These are phyloP conservation scores for Glarea lozoyensis DNA, from an alignment of 495 filamentous ascomycete species.

Conservation along the genomic window DNA sequence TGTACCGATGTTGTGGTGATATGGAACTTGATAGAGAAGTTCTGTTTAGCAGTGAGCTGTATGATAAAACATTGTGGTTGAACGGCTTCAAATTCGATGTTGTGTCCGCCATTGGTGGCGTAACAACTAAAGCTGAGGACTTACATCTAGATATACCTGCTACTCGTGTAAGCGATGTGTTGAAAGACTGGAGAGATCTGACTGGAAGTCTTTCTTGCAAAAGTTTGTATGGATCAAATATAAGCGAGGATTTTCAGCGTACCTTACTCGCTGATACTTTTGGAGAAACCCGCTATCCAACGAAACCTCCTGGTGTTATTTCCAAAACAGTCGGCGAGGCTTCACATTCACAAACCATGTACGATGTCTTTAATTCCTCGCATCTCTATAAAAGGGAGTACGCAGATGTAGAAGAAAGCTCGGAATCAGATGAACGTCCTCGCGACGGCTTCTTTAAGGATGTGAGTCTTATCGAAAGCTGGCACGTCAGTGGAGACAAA, in stretches of 20 bases:
- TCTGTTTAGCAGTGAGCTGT: neutral
- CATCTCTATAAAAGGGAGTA: too few relatives aligned
- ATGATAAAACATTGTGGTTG: neutral
- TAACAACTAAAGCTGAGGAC: neutral
- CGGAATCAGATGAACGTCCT: too few relatives aligned
- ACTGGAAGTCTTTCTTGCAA: neutral
- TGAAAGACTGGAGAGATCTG: neutral
- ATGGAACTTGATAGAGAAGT: neutral
- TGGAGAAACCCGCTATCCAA: constrained; percentile 8
- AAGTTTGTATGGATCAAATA: neutral
- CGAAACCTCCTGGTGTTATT: too few relatives aligned
- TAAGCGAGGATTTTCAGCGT: neutral
- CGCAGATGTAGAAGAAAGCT: too few relatives aligned
- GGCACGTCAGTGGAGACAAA: too few relatives aligned
- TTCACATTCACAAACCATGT: too few relatives aligned
- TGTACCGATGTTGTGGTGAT: neutral
- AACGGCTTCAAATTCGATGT: neutral
- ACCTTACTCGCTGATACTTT: neutral
- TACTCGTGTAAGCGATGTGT: neutral
- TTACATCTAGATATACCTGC: neutral
- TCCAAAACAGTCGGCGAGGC: too few relatives aligned
- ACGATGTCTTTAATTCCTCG: too few relatives aligned
- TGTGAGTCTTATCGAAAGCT: too few relatives aligned
- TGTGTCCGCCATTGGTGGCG: neutral
- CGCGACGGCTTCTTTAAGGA: too few relatives aligned